A percentile compares a stretch with the other conserved stretches of the same genome.
These are phyloP conservation scores for Syzygium syzygioides DNA, from an alignment of 441 rosid genomes.

Conservation along the genomic window DNA sequence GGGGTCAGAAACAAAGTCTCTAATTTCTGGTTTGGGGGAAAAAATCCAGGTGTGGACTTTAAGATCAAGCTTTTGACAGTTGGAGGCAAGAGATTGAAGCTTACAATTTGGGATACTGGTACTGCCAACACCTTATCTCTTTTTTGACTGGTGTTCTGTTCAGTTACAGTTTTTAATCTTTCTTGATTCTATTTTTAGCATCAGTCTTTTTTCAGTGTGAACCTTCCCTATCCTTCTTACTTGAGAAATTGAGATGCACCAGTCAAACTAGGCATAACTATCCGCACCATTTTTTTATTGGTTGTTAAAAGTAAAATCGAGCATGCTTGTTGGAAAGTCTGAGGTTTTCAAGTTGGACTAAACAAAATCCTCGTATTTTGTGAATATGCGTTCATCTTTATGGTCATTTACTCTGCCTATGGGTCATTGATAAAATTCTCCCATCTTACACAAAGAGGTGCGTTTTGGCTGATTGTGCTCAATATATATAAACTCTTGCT, in stretches of 20 bases:
- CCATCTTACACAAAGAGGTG: background rate
- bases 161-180: background rate
- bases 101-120: constrained; percentile 86
- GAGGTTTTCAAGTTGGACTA: background rate
- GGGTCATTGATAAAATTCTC: background rate
- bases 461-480: background rate
- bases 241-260: background rate
- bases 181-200: background rate
- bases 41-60: constrained; percentile 68
- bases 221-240: background rate
- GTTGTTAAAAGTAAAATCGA: background rate
- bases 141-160: background rate
- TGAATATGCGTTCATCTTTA: background rate
- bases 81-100: constrained; percentile 61
- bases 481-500: background rate
- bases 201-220: background rate
- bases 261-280: background rate
- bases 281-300: background rate
- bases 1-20: background rate
- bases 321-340: background rate
- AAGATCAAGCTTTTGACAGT: constrained; percentile 48
- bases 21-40: background rate
- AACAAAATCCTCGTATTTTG: background rate
- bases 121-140: background rate
- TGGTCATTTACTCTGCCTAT: background rate